A percentile compares a stretch with the other conserved stretches of the same genome.
Conservation (phyloP, 305 asterid genomes). For the Rubia tinctorum region DNA sequence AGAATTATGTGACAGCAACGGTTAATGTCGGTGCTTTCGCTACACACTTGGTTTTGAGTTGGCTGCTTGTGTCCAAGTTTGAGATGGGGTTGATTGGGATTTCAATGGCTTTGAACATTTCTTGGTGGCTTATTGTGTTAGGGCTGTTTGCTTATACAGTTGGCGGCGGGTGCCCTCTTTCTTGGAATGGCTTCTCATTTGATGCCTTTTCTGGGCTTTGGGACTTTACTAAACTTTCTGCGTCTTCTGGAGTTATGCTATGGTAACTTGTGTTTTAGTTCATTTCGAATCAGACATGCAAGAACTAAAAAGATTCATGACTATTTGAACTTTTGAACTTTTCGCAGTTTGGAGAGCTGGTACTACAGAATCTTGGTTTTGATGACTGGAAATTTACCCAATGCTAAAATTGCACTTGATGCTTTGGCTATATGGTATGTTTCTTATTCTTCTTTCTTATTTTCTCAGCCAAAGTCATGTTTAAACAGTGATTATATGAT, state of each 20-base stretch:
- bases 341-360: constrained; percentile 55
- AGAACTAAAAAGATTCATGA: too few species aligned
- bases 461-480: too few species aligned
- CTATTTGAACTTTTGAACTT: too few species aligned
- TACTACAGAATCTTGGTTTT: constrained; percentile 52
- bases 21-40: constrained; percentile 22
- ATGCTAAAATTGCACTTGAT: constrained; percentile 48
- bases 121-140: constrained; percentile 36
- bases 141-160: constrained; percentile 37
- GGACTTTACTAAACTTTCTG: constrained; percentile 45
- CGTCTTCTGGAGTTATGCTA: constrained; percentile 55
- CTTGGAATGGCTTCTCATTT: constrained; percentile 47
- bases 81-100: constrained; percentile 38
- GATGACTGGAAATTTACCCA: constrained; percentile 48
- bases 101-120: constrained; percentile 27
- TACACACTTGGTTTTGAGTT: constrained; percentile 36
- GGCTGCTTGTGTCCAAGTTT: constrained; percentile 35
- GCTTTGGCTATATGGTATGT: constrained; percentile 57
- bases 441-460: constrained; percentile 23
- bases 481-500: too few species aligned
- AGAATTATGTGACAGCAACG: constrained; percentile 39
- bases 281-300: too few species aligned
- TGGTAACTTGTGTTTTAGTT: constrained; percentile 29
- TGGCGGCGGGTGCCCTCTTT: constrained; percentile 46
- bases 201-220: constrained; percentile 44